phyloP scores from a whole-genome alignment of 805 yeast genomes.

The Kuraishia ogatae region DNA sequence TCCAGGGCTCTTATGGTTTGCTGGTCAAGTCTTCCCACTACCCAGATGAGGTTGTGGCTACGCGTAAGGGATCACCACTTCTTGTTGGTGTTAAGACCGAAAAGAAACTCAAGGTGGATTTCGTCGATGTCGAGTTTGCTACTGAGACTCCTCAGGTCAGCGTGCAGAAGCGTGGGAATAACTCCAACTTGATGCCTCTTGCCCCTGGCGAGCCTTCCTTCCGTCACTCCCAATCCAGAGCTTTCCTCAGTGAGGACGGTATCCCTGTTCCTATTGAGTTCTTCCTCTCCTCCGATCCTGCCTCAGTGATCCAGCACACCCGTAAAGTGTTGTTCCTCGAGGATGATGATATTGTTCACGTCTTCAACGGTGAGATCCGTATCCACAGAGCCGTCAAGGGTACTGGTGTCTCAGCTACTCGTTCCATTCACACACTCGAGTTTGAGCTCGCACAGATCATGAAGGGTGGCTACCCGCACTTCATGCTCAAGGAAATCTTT shows the following conservation, averaged over 20 bases:
- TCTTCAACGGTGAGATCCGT: conserved; percentile 95
- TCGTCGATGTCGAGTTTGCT: conserved; percentile 96
- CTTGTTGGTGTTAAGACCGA: conserved; percentile 96
- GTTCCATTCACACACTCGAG: conserved; percentile 94
- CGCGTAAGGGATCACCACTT: conserved; percentile 97
- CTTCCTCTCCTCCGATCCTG: conserved; percentile 93
- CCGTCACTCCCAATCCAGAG: conserved; percentile 91
- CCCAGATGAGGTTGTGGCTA: conserved; percentile 94
- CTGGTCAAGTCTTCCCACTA: conserved; percentile 85
- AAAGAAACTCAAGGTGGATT: conserved; percentile 90
- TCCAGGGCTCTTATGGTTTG: conserved; percentile 97
- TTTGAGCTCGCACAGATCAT: conserved; percentile 95
- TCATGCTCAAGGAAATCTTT: conserved; percentile 97
- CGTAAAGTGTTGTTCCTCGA: conserved; percentile 93
- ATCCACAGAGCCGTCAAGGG: conserved; percentile 92
- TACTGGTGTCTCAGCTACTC: conserved; percentile 83
- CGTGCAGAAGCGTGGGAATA: conserved; percentile 7
- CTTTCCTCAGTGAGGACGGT: conserved; percentile 91
- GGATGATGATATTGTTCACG: conserved; percentile 98
- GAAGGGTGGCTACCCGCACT: conserved; percentile 95
- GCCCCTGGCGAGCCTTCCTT: conserved; percentile 47
- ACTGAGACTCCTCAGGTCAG: conserved; percentile 28
- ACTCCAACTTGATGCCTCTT: conserved; percentile 36
- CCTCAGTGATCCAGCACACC: conserved; percentile 94
- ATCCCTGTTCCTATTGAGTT: conserved; percentile 91